phyloP scores from a whole-genome alignment of 2,329 filamentous ascomycete species.

The Cryphonectria parasitica region DNA sequence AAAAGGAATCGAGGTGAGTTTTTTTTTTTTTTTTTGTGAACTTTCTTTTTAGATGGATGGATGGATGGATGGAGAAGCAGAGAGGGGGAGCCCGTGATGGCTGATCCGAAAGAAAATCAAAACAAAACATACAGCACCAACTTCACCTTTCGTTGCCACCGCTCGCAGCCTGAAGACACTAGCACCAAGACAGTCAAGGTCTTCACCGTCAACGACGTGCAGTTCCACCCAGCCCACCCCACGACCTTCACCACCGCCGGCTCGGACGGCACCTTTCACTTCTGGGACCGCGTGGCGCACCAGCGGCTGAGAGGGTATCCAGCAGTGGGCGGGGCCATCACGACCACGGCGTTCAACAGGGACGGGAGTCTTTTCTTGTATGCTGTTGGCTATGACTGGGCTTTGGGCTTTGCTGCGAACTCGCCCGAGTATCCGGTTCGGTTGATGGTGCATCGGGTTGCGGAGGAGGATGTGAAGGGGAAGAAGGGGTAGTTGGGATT shows the following conservation, averaged over 20 bases:
- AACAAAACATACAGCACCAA: conserved; percentile 23
- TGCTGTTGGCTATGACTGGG: conserved; percentile 74
- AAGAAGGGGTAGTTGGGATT: conserved; percentile 11
- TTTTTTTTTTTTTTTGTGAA: no score
- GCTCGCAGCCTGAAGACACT: conserved; percentile 27
- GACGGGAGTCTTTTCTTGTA: conserved; percentile 62
- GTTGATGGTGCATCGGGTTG: conserved; percentile 38
- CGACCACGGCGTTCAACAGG: conserved; percentile 63
- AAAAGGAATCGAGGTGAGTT: conserved; percentile 1
- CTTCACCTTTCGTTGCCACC: conserved; percentile 42
- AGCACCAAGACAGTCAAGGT: conserved; percentile 33
- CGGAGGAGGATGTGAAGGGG: conserved; percentile 30
- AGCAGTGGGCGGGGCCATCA: conserved; percentile 59
- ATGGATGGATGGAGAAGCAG: background rate
- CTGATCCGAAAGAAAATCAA: background rate
- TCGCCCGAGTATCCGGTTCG: conserved; percentile 32
- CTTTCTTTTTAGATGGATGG: background rate
- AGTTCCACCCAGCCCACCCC: conserved; percentile 36
- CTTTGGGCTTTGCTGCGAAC: conserved; percentile 58
- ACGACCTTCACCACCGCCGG: conserved; percentile 39
- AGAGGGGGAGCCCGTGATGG: background rate
- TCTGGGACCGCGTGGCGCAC: conserved; percentile 61
- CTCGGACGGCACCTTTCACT: conserved; percentile 44
- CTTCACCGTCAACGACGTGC: conserved; percentile 40
- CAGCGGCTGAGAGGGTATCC: conserved; percentile 58